phyloP scores from a whole-genome alignment of 345 rosid genomes.

The Murraya koenigii region DNA sequence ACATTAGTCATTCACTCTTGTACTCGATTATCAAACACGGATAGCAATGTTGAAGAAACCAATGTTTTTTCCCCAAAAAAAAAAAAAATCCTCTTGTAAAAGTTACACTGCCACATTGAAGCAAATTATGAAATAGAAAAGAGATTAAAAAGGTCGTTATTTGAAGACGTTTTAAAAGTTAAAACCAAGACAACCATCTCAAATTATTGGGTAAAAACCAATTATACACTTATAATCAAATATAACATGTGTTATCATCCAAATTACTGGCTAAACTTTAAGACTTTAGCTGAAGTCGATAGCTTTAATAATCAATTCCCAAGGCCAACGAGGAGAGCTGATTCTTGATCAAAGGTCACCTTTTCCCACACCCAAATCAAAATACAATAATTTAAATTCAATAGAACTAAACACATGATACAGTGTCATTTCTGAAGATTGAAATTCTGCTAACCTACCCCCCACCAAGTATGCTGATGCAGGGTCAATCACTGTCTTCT shows the following conservation, averaged over 20 bases:
- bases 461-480: slow-evolving; percentile 11
- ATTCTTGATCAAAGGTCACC: slow-evolving; percentile 9
- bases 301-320: background rate
- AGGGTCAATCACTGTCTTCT: slow-evolving; percentile 32
- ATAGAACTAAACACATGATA: slow-evolving; percentile 1
- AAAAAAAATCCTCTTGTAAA: too few species aligned
- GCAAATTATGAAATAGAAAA: too few species aligned
- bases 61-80: too few species aligned
- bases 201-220: too few species aligned
- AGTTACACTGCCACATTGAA: too few species aligned
- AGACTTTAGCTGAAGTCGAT: background rate
- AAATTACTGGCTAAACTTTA: background rate
- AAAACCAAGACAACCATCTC: background rate
- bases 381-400: background rate
- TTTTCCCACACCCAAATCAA: slow-evolving; percentile 15
- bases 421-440: slow-evolving; percentile 4
- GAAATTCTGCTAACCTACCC: background rate
- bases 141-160: background rate
- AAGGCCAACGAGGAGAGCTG: background rate
- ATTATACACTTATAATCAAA: background rate
- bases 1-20: background rate
- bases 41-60: background rate
- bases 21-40: too few species aligned
- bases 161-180: background rate
- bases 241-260: background rate